Evolutionary conservation across 805 yeast species (phyloP).

Genomic region (Yueomyces sinensis): DNA sequence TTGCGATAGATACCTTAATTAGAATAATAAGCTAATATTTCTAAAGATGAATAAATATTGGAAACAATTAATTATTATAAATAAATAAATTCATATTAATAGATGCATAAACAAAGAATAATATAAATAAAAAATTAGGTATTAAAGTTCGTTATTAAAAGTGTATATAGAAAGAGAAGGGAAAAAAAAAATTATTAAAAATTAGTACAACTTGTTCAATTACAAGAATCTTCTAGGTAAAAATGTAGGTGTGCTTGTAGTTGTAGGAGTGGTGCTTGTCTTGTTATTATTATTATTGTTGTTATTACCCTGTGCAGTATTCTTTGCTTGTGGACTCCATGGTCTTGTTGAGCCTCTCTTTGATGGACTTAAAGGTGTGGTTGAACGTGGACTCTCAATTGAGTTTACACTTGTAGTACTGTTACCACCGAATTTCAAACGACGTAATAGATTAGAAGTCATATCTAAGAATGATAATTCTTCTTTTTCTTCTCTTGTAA

Average conservation of each 20-base stretch:
- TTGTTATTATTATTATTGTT: too few relatives aligned
- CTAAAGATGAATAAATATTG: too few relatives aligned
- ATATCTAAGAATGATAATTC: slow-evolving; percentile 30
- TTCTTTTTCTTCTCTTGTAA: slow-evolving; percentile 28
- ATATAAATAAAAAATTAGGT: too few relatives aligned
- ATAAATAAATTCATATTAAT: too few relatives aligned
- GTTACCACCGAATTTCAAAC: slow-evolving; percentile 19
- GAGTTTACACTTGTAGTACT: background rate
- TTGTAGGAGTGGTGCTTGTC: background rate
- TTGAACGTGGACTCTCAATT: background rate
- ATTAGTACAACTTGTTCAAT: too few relatives aligned
- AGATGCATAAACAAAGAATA: too few relatives aligned
- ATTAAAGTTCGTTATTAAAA: too few relatives aligned
- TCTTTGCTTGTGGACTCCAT: background rate
- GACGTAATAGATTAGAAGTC: slow-evolving; percentile 26
- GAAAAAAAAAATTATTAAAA: too few relatives aligned
- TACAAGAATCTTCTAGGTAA: background rate
- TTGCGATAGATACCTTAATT: too few relatives aligned
- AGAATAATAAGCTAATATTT: too few relatives aligned
- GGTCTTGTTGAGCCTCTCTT: background rate
- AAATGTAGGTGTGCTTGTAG: background rate
- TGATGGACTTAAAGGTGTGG: background rate
- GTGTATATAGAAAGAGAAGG: too few relatives aligned
- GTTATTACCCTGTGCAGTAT: background rate
- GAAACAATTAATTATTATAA: too few relatives aligned